These are phyloP conservation scores for Castanospermum australe DNA, from an alignment of 306 rosid species.

Conservation along the genomic window DNA sequence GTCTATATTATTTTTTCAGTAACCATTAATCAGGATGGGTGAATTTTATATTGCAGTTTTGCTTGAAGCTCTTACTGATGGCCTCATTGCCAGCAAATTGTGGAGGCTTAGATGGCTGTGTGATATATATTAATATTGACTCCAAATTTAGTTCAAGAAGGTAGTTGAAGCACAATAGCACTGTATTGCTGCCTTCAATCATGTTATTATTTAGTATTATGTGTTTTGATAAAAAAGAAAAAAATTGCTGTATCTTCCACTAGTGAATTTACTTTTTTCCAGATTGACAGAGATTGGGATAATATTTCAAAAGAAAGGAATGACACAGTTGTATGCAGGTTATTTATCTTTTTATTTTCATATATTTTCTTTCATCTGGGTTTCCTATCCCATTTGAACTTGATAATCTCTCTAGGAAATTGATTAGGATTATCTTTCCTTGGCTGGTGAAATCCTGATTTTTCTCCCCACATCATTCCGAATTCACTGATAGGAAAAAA, in stretches of 20 bases:
- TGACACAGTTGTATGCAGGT: constrained; percentile 75
- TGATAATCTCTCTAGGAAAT: not conserved
- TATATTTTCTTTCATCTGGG: too few relatives aligned
- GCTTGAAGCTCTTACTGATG: constrained; percentile 86
- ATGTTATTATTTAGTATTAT: constrained; percentile 6
- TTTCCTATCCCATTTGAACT: constrained; percentile 13
- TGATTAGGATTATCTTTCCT: constrained; percentile 21
- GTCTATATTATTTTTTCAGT: not conserved
- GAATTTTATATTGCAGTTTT: constrained; percentile 57
- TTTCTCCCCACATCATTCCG: constrained; percentile 74
- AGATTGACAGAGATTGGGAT: constrained; percentile 90
- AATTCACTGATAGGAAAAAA: constrained; percentile 76
- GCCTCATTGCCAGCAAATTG: constrained; percentile 62
- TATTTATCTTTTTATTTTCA: too few relatives aligned
- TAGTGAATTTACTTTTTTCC: constrained; percentile 8
- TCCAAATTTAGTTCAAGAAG: constrained; percentile 88
- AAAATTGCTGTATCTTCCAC: not conserved
- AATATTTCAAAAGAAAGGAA: constrained; percentile 70
- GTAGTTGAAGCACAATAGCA: constrained; percentile 31
- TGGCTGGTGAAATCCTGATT: constrained; percentile 83
- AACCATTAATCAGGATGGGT: constrained; percentile 15
- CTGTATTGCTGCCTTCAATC: constrained; percentile 6
- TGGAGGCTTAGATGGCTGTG: constrained; percentile 88
- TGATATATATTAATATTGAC: constrained; percentile 80
- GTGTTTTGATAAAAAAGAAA: not conserved